Conservation (phyloP, 2,329 filamentous ascomycete genomes). For the Cercospora canescens region DNA sequence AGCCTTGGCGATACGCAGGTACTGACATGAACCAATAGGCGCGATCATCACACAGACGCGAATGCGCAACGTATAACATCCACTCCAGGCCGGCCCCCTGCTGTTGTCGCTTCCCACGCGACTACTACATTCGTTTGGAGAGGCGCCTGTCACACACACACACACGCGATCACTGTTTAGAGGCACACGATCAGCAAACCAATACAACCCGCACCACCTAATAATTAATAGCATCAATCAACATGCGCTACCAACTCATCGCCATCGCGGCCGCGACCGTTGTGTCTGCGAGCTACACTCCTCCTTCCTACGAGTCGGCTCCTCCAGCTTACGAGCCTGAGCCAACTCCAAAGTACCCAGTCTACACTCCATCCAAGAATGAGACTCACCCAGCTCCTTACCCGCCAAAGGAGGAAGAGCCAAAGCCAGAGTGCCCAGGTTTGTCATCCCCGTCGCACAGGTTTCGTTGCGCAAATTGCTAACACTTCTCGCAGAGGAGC, state of each 20-base stretch:
- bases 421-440: neutral
- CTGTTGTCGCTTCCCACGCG: neutral
- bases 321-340: neutral
- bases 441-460: neutral
- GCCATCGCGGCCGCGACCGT: conserved; percentile 6
- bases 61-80: neutral
- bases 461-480: neutral
- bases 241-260: conserved; percentile 11
- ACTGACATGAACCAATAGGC: conserved; percentile 5
- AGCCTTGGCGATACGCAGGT: conserved; percentile 11
- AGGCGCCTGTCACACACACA: neutral
- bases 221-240: conserved; percentile 5
- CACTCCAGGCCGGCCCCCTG: neutral
- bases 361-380: neutral
- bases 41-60: neutral
- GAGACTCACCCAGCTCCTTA: neutral
- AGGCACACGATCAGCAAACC: neutral
- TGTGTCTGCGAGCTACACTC: neutral
- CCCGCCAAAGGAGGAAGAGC: no score
- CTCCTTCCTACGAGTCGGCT: neutral
- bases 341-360: neutral
- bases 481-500: neutral
- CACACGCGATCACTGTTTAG: neutral
- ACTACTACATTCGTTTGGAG: conserved; percentile 12
- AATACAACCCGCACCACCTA: neutral